These are phyloP conservation scores for Rutidosis leptorrhynchoides DNA, from an alignment of 129 eudicot genomes.

Conservation along the genomic window DNA sequence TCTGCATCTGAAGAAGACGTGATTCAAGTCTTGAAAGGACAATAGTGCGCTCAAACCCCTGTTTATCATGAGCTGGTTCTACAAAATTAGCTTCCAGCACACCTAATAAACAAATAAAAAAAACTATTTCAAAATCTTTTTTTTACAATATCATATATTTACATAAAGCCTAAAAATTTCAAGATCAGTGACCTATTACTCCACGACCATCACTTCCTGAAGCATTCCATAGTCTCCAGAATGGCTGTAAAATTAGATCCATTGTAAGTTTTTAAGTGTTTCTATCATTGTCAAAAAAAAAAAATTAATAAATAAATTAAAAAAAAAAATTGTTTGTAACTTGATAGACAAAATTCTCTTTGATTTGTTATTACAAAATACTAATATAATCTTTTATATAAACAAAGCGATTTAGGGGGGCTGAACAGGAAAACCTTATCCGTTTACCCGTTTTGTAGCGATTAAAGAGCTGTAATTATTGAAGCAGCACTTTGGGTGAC, in stretches of 20 bases:
- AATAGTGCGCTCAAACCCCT: conserved; percentile 92
- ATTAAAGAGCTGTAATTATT: not conserved
- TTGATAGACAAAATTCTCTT: not conserved
- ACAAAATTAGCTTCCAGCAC: conserved; percentile 93
- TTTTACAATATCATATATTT: conserved; percentile 11
- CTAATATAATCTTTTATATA: no score
- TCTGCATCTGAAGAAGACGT: conserved; percentile 72
- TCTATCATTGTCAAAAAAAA: not conserved
- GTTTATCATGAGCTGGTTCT: conserved; percentile 99
- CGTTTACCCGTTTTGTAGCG: no score
- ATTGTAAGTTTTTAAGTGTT: not conserved
- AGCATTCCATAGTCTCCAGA: conserved; percentile 97
- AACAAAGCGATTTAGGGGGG: not conserved
- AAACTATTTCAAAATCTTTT: conserved; percentile 6
- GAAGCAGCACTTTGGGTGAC: not conserved
- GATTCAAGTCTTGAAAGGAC: conserved; percentile 86
- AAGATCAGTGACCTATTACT: conserved; percentile 64
- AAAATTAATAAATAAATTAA: no score
- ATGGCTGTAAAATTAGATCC: conserved; percentile 57
- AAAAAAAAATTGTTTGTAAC: not conserved
- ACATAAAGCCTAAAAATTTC: conserved; percentile 12
- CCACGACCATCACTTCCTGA: conserved; percentile 99
- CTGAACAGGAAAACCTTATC: no score
- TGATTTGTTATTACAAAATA: not conserved
- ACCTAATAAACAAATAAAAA: conserved; percentile 42